Evolutionary conservation across 179 eudicot genomes (phyloP), one percentile per base, ranked within the genome.

Genomic region (Beta lomatogona): DNA sequence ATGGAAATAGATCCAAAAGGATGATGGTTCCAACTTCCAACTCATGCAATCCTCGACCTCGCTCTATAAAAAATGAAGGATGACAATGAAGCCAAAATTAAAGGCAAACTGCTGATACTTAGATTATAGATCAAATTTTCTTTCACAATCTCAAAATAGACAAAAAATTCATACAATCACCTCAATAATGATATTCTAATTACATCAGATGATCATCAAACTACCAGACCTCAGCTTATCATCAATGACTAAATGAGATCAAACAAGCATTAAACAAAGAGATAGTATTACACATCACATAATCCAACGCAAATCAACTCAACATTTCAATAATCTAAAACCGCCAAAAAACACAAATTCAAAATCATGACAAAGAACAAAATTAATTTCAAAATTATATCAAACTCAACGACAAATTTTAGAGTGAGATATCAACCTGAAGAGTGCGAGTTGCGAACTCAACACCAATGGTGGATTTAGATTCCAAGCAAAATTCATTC

Each of bases 381-480:
- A 28, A 61, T 50, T 4, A 66, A 41, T 41, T 15, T 13, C 68
- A 15, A 41, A 28, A 63, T 12, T 6, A 55, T 12, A 36, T 69
- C 44, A 45, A 57, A 71, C 13, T 10, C 9, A 28, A 12, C 11
- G 1, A 36, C 0, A 68, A 16, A 41, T 36, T 36, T 3, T 54
- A 73, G 7, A 13, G 21, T 58, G 12, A 54, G 13, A 16, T 13
- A 77, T 21, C 3, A 50, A 89, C 93, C 93, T 91, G 92, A 28
- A 91, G 85, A 82, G 93, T 91, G 25, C 93, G 87, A 21, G 93
- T 91, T 28, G 92, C 93, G 74, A 91, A 91, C 60, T 89, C 93
- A 25, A 91, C 93, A 44, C 93, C 93, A 22, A 91, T 91, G 44
- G 92, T 91, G 19, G 93, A 91, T 84, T 89, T 91, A 36, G 93